A percentile compares a stretch with the other conserved stretches of the same genome.
phyloP scores from a whole-genome alignment of 1,139 yeast genomes.

The Kurtzmaniella quercitrusa region DNA sequence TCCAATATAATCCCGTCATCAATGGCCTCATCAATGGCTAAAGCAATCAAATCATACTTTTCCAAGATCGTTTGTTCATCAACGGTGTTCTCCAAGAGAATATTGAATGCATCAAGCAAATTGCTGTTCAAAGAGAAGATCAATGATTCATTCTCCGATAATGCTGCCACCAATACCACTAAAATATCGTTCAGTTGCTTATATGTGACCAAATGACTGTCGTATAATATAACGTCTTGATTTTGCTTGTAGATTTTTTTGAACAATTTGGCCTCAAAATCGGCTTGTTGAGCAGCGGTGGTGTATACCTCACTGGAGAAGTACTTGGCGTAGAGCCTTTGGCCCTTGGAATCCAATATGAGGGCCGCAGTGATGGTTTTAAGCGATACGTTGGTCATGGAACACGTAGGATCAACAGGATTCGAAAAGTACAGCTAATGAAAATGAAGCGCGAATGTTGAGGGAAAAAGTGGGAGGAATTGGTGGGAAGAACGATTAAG shows the following conservation, averaged over 20 bases:
- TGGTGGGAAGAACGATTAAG: too few species aligned
- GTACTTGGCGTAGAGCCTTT: constrained; percentile 80
- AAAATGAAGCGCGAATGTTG: background rate
- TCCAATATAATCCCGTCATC: constrained; percentile 92
- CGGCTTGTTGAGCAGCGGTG: constrained; percentile 59
- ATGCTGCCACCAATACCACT: constrained; percentile 63
- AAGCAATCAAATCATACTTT: constrained; percentile 77
- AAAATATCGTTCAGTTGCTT: constrained; percentile 79
- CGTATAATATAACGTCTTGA: constrained; percentile 77
- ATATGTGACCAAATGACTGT: constrained; percentile 73
- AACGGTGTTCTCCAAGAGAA: constrained; percentile 67
- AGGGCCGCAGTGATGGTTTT: constrained; percentile 76
- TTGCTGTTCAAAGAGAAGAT: constrained; percentile 76
- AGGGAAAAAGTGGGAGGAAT: background rate
- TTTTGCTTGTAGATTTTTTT: constrained; percentile 74
- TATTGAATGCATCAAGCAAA: constrained; percentile 74
- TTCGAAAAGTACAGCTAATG: background rate
- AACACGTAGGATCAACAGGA: background rate
- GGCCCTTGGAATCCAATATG: constrained; percentile 78
- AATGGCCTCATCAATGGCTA: constrained; percentile 86
- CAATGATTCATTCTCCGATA: constrained; percentile 84
- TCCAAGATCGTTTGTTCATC: constrained; percentile 79
- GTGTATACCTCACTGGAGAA: constrained; percentile 46
- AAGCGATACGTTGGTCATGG: constrained; percentile 61
- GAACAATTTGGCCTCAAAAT: constrained; percentile 72